These are phyloP conservation scores for Macrolepiota fuliginosa DNA, from an alignment of 768 basidiomycete genomes.

Conservation along the genomic window DNA sequence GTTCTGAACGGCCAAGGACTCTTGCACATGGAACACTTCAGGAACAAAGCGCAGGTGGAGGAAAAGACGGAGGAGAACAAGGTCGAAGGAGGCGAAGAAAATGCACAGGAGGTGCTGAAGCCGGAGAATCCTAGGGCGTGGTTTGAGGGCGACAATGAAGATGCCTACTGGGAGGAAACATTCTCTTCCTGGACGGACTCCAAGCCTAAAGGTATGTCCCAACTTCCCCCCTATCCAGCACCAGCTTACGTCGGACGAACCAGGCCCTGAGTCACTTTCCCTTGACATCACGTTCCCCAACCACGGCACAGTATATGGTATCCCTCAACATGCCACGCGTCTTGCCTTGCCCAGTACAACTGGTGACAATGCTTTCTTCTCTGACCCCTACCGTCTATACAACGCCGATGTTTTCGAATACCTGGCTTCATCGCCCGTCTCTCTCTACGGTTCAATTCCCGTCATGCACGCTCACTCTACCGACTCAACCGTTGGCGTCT, in stretches of 20 bases:
- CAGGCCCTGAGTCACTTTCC: constrained; percentile 93
- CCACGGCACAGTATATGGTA: constrained; percentile 90
- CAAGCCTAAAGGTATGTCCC: constrained; percentile 87
- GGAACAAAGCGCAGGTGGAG: constrained; percentile 51
- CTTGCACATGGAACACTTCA: constrained; percentile 98
- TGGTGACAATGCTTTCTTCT: constrained; percentile 72
- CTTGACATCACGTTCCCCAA: constrained; percentile 93
- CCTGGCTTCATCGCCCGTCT: constrained; percentile 71
- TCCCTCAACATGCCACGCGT: constrained; percentile 93
- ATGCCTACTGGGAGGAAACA: constrained; percentile 86
- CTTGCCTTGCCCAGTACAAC: constrained; percentile 87
- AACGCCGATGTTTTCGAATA: constrained; percentile 98
- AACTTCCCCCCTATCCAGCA: not conserved
- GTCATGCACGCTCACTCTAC: constrained; percentile 90
- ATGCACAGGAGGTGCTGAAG: constrained; percentile 53
- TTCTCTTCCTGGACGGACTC: constrained; percentile 87
- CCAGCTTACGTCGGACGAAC: not conserved
- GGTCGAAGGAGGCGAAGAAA: constrained; percentile 42
- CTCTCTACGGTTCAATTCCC: constrained; percentile 90
- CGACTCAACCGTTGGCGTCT: constrained; percentile 85
- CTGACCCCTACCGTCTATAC: constrained; percentile 92
- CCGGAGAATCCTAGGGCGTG: constrained; percentile 56
- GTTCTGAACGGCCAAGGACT: constrained; percentile 87
- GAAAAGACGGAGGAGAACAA: constrained; percentile 41
- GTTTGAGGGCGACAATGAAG: constrained; percentile 88